Evolutionary conservation across 805 yeast species (phyloP).

Genomic region (Ascoidea tarda): DNA sequence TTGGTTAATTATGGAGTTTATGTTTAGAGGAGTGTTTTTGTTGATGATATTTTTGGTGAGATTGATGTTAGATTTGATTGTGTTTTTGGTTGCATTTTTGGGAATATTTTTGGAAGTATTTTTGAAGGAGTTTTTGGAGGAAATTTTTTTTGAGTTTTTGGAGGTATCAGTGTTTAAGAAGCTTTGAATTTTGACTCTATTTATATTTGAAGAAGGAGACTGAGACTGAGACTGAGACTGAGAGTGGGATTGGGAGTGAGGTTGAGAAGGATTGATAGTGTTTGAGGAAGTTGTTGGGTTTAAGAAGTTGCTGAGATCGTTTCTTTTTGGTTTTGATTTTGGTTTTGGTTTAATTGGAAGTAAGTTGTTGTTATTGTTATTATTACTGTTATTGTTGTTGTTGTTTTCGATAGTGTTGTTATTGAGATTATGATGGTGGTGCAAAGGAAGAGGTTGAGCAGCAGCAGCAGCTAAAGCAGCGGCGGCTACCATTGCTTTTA

Average conservation of each 20-base stretch:
- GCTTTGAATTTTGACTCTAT: no score
- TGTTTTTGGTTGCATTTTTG: neutral
- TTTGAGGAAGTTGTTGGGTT: no score
- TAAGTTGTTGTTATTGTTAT: neutral
- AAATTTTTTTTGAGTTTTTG: neutral
- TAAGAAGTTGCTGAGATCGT: neutral
- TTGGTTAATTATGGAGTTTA: no score
- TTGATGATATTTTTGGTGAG: no score
- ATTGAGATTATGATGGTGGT: conserved; percentile 7
- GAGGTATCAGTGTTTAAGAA: neutral
- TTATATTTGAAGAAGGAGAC: neutral
- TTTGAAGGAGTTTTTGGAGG: neutral
- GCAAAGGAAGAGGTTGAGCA: conserved; percentile 51
- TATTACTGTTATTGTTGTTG: neutral
- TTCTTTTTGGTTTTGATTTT: neutral
- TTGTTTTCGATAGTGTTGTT: neutral
- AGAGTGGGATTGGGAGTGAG: neutral
- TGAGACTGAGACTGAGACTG: neutral
- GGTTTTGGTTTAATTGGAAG: neutral
- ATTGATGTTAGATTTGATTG: neutral
- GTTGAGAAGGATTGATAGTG: neutral
- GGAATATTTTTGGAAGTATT: neutral
- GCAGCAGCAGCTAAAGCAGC: conserved; percentile 80
- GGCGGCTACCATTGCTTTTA: conserved; percentile 59
- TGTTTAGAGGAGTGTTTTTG: no score